Evolutionary conservation across 2,329 filamentous ascomycete species (phyloP).

Genomic region (Pseudocercospora eumusae): DNA sequence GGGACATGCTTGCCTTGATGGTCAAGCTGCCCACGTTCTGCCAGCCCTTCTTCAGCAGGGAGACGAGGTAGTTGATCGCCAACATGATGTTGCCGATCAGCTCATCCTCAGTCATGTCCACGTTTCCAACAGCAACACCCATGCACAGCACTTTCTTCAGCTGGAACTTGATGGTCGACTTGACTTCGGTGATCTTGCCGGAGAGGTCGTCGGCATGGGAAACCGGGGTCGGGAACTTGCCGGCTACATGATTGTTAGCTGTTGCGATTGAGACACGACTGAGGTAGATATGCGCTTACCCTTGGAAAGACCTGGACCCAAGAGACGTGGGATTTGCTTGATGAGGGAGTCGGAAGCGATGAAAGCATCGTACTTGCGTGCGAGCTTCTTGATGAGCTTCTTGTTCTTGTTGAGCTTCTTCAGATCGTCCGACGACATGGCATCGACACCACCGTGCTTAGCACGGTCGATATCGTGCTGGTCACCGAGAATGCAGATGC

Average conservation of each 20-base stretch:
- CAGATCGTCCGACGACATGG: constrained; percentile 97
- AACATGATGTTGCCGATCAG: constrained; percentile 99
- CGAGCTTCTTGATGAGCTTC: constrained; percentile 99
- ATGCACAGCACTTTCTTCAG: constrained; percentile 99
- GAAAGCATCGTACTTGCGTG: constrained; percentile 99
- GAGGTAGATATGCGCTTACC: constrained; percentile 55
- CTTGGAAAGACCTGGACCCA: constrained; percentile 98
- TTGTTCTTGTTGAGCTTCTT: constrained; percentile 99
- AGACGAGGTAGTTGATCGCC: constrained; percentile 99
- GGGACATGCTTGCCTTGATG: constrained; percentile 99
- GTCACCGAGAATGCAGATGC: constrained; percentile 85
- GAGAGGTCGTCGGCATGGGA: constrained; percentile 93
- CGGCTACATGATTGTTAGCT: constrained; percentile 61
- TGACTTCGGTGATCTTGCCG: constrained; percentile 98
- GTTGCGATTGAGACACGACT: constrained; percentile 1
- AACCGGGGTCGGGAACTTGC: constrained; percentile 99
- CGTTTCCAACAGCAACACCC: constrained; percentile 98
- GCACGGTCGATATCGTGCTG: constrained; percentile 99
- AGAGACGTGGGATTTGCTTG: constrained; percentile 99
- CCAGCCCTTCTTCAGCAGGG: constrained; percentile 99
- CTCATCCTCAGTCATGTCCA: constrained; percentile 95
- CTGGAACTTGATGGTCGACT: constrained; percentile 99
- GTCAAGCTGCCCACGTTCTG: constrained; percentile 99
- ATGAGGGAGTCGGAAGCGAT: constrained; percentile 95
- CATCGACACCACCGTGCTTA: constrained; percentile 97